These are phyloP conservation scores for Epithele typhae DNA, from an alignment of 768 basidiomycete species.

Conservation along the genomic window DNA sequence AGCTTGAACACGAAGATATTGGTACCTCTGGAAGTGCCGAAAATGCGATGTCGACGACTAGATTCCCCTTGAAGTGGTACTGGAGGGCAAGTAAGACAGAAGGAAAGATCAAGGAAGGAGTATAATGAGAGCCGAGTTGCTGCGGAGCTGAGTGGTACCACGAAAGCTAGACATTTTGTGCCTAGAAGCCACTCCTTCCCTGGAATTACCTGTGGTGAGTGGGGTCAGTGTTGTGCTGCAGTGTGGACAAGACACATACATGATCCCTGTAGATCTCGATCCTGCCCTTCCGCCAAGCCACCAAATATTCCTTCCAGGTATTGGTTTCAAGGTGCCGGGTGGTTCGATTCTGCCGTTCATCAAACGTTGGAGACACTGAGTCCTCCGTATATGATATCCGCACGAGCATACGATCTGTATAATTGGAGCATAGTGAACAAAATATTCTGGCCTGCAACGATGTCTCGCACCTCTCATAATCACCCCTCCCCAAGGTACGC, in stretches of 20 bases:
- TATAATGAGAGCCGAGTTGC: slow-evolving; percentile 78
- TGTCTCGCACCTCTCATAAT: slow-evolving; percentile 65
- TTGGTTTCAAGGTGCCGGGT: slow-evolving; percentile 57
- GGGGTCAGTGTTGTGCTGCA: too few species aligned
- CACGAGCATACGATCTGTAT: slow-evolving; percentile 85
- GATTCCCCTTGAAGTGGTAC: slow-evolving; percentile 38
- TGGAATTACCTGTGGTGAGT: slow-evolving; percentile 32
- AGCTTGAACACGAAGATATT: slow-evolving; percentile 86
- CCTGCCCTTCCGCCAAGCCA: slow-evolving; percentile 73
- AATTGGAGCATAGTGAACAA: slow-evolving; percentile 3
- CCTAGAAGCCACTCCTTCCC: slow-evolving; percentile 63
- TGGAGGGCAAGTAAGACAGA: slow-evolving; percentile 68
- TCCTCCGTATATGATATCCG: slow-evolving; percentile 64
- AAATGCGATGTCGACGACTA: slow-evolving; percentile 46
- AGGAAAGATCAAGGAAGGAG: slow-evolving; percentile 81
- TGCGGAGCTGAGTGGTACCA: slow-evolving; percentile 64
- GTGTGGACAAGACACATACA: slow-evolving; percentile 40
- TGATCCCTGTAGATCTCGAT: slow-evolving; percentile 86
- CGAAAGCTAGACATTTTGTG: slow-evolving; percentile 74
- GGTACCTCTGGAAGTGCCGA: slow-evolving; percentile 56
- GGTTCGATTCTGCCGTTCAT: slow-evolving; percentile 64
- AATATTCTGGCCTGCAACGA: background rate
- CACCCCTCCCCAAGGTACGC: slow-evolving; percentile 43
- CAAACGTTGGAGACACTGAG: slow-evolving; percentile 46
- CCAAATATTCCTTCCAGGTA: slow-evolving; percentile 79